Percentiles rank a stretch among this genome's conserved stretches.
phyloP scores from a whole-genome alignment of 1,284 basidiomycete species.

The Cutaneotrichosporon dermatis region DNA sequence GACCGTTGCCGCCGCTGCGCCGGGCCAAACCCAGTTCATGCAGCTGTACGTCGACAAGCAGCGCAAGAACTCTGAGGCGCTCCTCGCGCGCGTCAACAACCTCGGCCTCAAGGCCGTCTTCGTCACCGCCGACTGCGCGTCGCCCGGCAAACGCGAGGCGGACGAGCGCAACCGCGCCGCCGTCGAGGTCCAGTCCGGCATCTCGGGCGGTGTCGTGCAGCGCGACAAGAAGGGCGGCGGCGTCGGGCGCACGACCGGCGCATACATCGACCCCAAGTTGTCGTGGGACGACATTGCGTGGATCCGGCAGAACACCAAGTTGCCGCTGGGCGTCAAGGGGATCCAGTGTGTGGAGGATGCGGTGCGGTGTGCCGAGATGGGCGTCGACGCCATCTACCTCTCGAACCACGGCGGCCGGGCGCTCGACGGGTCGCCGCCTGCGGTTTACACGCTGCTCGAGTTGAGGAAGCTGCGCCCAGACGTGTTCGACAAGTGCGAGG shows the following conservation, averaged over 20 bases:
- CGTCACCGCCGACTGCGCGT: slow-evolving; percentile 49
- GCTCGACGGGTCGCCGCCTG: slow-evolving; percentile 46
- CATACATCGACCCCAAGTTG: slow-evolving; percentile 47
- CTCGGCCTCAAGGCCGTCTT: slow-evolving; percentile 47
- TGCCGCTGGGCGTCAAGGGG: slow-evolving; percentile 49
- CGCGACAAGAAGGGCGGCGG: slow-evolving; percentile 47
- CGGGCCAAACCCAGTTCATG: slow-evolving; percentile 47
- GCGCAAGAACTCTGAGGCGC: slow-evolving; percentile 41
- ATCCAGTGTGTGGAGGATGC: slow-evolving; percentile 50
- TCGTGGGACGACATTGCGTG: slow-evolving; percentile 47
- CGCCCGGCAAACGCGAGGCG: slow-evolving; percentile 49
- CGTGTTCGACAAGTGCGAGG: slow-evolving; percentile 45
- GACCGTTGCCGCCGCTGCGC: slow-evolving; percentile 34
- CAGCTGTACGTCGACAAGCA: slow-evolving; percentile 49
- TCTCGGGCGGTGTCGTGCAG: slow-evolving; percentile 45
- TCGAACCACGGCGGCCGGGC: slow-evolving; percentile 45
- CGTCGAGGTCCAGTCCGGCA: slow-evolving; percentile 43
- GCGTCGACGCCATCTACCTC: slow-evolving; percentile 49
- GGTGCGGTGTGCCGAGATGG: slow-evolving; percentile 45
- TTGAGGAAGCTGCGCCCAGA: slow-evolving; percentile 48
- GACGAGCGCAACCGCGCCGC: slow-evolving; percentile 47
- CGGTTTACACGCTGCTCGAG: slow-evolving; percentile 49
- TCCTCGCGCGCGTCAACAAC: slow-evolving; percentile 38
- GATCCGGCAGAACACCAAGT: slow-evolving; percentile 40
- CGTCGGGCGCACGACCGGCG: slow-evolving; percentile 46